phyloP scores from a whole-genome alignment of 805 yeast species.

The Yarrowia bubula region DNA sequence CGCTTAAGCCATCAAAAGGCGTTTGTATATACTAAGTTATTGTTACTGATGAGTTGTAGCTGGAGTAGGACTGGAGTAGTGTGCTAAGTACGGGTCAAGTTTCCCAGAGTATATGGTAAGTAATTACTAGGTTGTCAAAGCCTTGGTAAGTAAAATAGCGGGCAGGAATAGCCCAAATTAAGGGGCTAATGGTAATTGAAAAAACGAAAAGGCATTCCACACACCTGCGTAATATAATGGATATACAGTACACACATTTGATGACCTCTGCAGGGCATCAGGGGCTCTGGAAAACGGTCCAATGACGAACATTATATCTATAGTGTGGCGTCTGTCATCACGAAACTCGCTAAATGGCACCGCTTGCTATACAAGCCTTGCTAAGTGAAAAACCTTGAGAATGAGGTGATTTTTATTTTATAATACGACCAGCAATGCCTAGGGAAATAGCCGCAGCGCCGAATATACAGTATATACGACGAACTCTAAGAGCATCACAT shows the following conservation, averaged over 20 bases:
- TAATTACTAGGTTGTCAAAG: too few species aligned
- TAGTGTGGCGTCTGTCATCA: not conserved
- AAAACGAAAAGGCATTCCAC: too few species aligned
- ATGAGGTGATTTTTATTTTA: too few species aligned
- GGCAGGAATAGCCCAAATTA: too few species aligned
- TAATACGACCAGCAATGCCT: too few species aligned
- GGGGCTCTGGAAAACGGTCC: not conserved
- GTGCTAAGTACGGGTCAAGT: too few species aligned
- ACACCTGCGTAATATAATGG: too few species aligned
- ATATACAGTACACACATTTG: too few species aligned
- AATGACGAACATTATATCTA: not conserved
- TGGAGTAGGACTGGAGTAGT: not conserved
- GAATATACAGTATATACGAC: not conserved
- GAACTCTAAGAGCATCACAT: not conserved
- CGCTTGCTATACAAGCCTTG: not conserved
- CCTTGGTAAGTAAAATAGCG: too few species aligned
- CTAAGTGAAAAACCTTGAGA: not conserved
- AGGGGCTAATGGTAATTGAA: too few species aligned
- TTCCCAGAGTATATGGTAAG: too few species aligned
- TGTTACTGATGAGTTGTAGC: not conserved
- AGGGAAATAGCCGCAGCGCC: not conserved
- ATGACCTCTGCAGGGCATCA: too few species aligned
- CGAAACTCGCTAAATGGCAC: not conserved
- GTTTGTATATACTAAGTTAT: conserved; percentile 24
- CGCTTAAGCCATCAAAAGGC: not conserved